Evolutionary conservation across 1,284 basidiomycete species (phyloP), one percentile per base, ranked within the genome.

Genomic region (Ganoderma multipileum): DNA sequence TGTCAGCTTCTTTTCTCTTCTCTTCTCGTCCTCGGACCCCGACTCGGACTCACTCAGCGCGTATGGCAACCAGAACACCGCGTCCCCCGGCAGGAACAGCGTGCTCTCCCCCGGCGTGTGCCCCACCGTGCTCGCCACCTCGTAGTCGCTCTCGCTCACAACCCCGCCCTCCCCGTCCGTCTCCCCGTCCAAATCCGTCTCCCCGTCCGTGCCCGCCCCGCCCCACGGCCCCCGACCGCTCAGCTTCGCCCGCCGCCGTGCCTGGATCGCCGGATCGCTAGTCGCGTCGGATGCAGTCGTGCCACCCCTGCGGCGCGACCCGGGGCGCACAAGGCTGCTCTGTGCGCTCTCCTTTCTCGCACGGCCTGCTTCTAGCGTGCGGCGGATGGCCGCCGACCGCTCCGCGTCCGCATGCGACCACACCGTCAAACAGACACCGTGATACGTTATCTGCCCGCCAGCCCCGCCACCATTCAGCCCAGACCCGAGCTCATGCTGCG

Each of bases 361-460:
- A 66, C 91, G 88, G 55, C 89, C 86, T 0, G 91, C 90, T 77
- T 95, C 94, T 65, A 95, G 86, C 3, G 93, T 93, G 62, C 92
- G 88, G 38, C 93, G 89, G 74, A 95, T 95, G 2, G 94, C 93
- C 23, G 84, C 86, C 71, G 93, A 91, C 64, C 95, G 89, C 75
- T 95, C 91, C 2, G 91, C 89, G 76, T 98, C 96, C 36, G 95
- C 95, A 76, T 96, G 95, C 11, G 94, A 95, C 95, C 95, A 98
- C 0, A 97, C 95, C 3, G 94, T 95, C 63, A 98, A 85, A 72
- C 94, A 95, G 41, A 96, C 95, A 58, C 95, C 96, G 77, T 97
- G 89, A 78, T 95, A 97, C 14, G 91, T 91, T 69, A 93, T 78
- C 38, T 88, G 92, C 20, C 68, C 71, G 73, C 76, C 79, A 44